Conservation (phyloP, 768 basidiomycete genomes). For the Rhodocollybia butyracea region DNA sequence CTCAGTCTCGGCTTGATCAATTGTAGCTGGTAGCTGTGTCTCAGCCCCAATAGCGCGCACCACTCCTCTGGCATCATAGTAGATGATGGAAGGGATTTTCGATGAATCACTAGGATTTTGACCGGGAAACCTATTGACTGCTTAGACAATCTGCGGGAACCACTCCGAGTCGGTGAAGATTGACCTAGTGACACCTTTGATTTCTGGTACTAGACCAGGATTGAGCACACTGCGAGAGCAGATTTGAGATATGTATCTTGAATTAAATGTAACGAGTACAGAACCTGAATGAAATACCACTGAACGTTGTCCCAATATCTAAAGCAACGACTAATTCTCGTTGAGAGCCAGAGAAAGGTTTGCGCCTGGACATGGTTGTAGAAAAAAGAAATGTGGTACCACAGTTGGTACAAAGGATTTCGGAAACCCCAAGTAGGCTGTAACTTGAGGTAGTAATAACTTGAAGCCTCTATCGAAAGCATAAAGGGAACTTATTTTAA, state of each 20-base stretch:
- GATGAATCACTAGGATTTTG: slow-evolving; percentile 44
- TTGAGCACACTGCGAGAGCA: slow-evolving; percentile 31
- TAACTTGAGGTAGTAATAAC: too few relatives aligned
- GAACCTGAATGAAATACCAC: slow-evolving; percentile 31
- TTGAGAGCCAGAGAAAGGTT: slow-evolving; percentile 26
- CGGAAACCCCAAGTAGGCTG: too few relatives aligned
- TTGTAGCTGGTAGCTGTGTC: slow-evolving; percentile 30
- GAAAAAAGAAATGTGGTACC: neutral
- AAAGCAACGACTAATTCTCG: slow-evolving; percentile 26
- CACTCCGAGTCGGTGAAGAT: neutral
- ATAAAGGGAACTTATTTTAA: too few relatives aligned
- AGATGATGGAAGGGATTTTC: slow-evolving; percentile 47
- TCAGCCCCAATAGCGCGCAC: slow-evolving; percentile 44
- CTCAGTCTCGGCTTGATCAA: slow-evolving; percentile 38
- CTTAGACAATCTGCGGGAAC: too few relatives aligned
- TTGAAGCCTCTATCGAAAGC: too few relatives aligned
- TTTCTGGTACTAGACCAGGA: slow-evolving; percentile 34
- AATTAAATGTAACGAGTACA: neutral
- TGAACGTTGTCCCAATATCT: slow-evolving; percentile 28
- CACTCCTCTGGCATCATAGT: slow-evolving; percentile 39
- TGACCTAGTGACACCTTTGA: slow-evolving; percentile 14
- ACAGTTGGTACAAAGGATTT: neutral
- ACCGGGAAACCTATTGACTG: slow-evolving; percentile 40
- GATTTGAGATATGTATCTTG: neutral
- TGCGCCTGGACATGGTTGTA: slow-evolving; percentile 12